Conservation (phyloP, 1,284 basidiomycete genomes). For the Leucoagaricus sp. region DNA sequence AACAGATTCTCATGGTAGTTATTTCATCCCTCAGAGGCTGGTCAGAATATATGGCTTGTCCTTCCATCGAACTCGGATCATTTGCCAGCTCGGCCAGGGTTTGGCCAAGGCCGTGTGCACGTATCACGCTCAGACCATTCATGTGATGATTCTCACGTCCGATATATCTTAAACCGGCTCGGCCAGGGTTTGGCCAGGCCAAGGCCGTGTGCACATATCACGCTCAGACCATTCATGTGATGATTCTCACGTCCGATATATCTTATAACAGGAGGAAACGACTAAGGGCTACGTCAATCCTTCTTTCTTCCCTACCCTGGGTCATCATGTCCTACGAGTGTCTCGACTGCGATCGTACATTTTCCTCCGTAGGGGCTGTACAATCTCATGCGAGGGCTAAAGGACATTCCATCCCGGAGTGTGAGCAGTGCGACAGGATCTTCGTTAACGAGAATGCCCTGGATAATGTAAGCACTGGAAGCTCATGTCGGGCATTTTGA, state of each 20-base stretch:
- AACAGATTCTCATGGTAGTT: too few relatives aligned
- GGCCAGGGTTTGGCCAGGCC: too few relatives aligned
- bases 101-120: too few relatives aligned
- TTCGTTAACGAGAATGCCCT: slow-evolving; percentile 4
- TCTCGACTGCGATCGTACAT: slow-evolving; percentile 16
- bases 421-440: slow-evolving; percentile 6
- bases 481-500: not conserved
- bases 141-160: not conserved
- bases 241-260: not conserved
- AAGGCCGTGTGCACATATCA: too few relatives aligned
- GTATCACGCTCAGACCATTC: not conserved
- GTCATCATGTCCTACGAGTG: slow-evolving; percentile 13
- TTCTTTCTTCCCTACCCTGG: not conserved
- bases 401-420: slow-evolving; percentile 12
- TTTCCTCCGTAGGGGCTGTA: not conserved
- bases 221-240: not conserved
- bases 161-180: too few relatives aligned
- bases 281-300: not conserved
- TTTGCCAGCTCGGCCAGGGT: too few relatives aligned
- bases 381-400: slow-evolving; percentile 17
- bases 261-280: not conserved
- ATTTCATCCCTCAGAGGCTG: too few relatives aligned
- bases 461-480: slow-evolving; percentile 2
- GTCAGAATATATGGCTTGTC: too few relatives aligned
- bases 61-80: too few relatives aligned